phyloP scores from a whole-genome alignment of 129 eudicot species.

The Dittrichia graveolens region DNA sequence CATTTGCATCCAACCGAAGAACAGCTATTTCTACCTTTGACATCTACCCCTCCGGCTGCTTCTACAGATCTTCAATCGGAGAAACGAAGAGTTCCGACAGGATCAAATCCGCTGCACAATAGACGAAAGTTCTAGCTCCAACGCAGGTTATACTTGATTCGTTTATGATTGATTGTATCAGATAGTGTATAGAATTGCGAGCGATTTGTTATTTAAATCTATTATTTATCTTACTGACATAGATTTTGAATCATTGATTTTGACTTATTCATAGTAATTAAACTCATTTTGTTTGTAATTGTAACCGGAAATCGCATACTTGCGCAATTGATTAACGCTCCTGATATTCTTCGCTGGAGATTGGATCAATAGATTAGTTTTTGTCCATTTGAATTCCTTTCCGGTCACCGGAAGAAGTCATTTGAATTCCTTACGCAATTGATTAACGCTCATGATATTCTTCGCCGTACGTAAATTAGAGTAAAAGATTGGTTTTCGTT shows the following conservation, averaged over 20 bases:
- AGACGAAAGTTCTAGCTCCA: conserved; percentile 30
- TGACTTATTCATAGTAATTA: not conserved
- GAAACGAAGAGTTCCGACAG: conserved; percentile 55
- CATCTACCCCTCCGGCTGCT: conserved; percentile 18
- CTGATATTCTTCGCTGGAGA: not conserved
- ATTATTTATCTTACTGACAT: not conserved
- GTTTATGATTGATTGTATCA: conserved; percentile 4
- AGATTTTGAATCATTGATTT: conserved; percentile 34
- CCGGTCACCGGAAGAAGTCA: conserved; percentile 1
- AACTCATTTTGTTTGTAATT: conserved; percentile 1
- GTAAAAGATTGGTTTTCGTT: too few relatives aligned
- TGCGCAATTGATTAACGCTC: not conserved
- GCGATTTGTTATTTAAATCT: conserved; percentile 32
- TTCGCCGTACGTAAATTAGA: too few relatives aligned
- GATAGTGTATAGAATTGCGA: conserved; percentile 24
- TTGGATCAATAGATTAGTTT: not conserved
- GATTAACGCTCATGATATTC: too few relatives aligned
- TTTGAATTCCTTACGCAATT: too few relatives aligned
- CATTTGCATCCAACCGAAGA: conserved; percentile 8
- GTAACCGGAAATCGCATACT: conserved; percentile 5
- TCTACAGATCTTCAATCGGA: conserved; percentile 36
- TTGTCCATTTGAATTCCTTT: not conserved
- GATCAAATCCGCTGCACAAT: conserved; percentile 69
- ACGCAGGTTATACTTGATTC: conserved; percentile 1
- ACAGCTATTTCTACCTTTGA: conserved; percentile 6